These are phyloP conservation scores for Malassezia globosa DNA, from an alignment of 1,284 basidiomycete species.

Conservation along the genomic window DNA sequence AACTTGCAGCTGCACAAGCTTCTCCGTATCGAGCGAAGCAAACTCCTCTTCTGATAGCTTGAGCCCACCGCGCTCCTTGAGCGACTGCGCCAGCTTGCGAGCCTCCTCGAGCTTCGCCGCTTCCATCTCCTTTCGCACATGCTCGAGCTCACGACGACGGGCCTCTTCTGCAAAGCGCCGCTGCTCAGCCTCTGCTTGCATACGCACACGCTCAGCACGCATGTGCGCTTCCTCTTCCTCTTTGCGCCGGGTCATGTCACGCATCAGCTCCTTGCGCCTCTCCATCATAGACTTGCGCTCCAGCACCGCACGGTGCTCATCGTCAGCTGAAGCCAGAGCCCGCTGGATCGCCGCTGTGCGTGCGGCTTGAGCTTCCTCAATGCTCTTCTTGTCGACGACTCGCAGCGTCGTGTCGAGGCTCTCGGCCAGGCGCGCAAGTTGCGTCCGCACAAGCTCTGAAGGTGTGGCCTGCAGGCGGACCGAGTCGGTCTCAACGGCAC, in stretches of 20 bases:
- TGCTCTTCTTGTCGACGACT: conserved; percentile 31
- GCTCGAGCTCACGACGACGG: conserved; percentile 63
- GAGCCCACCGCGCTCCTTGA: conserved; percentile 72
- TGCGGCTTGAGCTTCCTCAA: conserved; percentile 28
- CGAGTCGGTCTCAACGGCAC: conserved; percentile 29
- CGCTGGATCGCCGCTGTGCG: conserved; percentile 33
- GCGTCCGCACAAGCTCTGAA: conserved; percentile 44
- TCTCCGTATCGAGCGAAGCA: conserved; percentile 75
- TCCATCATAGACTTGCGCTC: conserved; percentile 57
- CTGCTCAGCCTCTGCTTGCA: conserved; percentile 61
- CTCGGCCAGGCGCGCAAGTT: conserved; percentile 40
- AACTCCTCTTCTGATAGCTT: conserved; percentile 69
- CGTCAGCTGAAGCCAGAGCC: conserved; percentile 35
- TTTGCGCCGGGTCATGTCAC: conserved; percentile 71
- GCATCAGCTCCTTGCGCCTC: conserved; percentile 72
- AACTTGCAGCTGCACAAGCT: conserved; percentile 71
- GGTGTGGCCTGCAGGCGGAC: conserved; percentile 41
- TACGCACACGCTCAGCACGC: conserved; percentile 58
- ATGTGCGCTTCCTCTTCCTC: conserved; percentile 80
- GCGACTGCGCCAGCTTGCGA: conserved; percentile 72
- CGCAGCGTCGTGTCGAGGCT: conserved; percentile 41
- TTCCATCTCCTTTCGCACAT: conserved; percentile 72
- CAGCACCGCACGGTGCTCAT: conserved; percentile 42
- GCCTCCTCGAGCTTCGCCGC: conserved; percentile 71
- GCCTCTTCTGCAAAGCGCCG: conserved; percentile 58